Conservation (phyloP, 2,329 filamentous ascomycete species). For the Hypocreales sp. region DNA sequence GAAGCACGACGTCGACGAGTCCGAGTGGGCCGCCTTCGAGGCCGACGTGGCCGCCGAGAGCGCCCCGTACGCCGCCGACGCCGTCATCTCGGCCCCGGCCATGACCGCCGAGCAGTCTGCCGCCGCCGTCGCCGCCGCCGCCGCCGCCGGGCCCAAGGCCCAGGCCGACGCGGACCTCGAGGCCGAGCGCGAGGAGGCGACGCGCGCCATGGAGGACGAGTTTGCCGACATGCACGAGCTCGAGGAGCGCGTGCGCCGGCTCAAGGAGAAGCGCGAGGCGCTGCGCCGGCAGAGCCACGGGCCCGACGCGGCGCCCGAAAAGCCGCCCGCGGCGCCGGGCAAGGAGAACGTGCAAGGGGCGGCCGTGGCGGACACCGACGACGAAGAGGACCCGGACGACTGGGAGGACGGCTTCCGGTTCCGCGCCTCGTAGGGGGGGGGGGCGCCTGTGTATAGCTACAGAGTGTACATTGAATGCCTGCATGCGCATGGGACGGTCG, state of each 20-base stretch:
- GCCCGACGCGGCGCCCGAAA: slow-evolving; percentile 11
- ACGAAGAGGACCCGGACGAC: slow-evolving; percentile 34
- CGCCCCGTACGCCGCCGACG: slow-evolving; percentile 24
- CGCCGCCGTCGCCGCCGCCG: slow-evolving; percentile 32
- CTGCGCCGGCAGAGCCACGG: slow-evolving; percentile 22
- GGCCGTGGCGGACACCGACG: slow-evolving; percentile 25
- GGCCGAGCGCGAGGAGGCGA: slow-evolving; percentile 63
- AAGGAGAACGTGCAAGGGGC: slow-evolving; percentile 19
- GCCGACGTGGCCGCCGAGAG: slow-evolving; percentile 51
- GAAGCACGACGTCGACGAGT: slow-evolving; percentile 56
- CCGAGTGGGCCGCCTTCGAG: slow-evolving; percentile 79
- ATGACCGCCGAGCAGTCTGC: slow-evolving; percentile 49
- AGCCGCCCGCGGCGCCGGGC: slow-evolving; percentile 6
- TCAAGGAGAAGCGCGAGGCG: slow-evolving; percentile 59
- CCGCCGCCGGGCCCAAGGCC: slow-evolving; percentile 37
- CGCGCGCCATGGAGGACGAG: slow-evolving; percentile 56
- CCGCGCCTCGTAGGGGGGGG: slow-evolving; percentile 6
- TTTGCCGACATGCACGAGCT: slow-evolving; percentile 73
- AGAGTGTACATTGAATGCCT: too few species aligned
- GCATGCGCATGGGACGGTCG: too few species aligned
- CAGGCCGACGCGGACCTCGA: slow-evolving; percentile 39
- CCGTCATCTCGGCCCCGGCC: slow-evolving; percentile 53
- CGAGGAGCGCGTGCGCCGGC: slow-evolving; percentile 50
- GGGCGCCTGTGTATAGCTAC: not conserved
- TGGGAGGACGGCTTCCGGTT: slow-evolving; percentile 38